Conservation (phyloP, 768 basidiomycete species). For the Lentinus brumalis region DNA sequence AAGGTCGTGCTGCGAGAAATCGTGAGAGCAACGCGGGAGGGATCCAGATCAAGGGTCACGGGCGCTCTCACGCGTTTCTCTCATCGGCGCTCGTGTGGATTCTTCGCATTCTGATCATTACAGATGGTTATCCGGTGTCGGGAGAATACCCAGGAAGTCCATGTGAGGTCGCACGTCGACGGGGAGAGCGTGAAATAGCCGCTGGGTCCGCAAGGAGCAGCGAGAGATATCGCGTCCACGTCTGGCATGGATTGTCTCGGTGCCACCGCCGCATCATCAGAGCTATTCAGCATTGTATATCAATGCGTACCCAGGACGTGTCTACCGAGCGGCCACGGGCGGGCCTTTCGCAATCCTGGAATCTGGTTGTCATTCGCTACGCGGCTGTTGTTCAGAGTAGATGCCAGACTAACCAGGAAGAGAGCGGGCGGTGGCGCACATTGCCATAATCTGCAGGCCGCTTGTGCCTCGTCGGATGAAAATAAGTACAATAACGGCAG, state of each 20-base stretch:
- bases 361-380: background rate
- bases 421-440: background rate
- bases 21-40: background rate
- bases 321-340: background rate
- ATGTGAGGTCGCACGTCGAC: background rate
- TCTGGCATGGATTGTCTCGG: too few relatives aligned
- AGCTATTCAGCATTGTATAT: background rate
- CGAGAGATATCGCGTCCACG: too few relatives aligned
- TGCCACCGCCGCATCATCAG: background rate
- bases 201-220: too few relatives aligned
- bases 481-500: slow-evolving; percentile 1
- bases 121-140: background rate
- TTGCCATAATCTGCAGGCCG: background rate
- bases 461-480: background rate
- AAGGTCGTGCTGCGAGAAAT: background rate
- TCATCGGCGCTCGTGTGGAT: background rate
- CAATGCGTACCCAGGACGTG: slow-evolving; percentile 3
- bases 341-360: background rate
- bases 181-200: too few relatives aligned
- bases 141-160: background rate
- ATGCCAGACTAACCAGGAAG: background rate
- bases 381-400: background rate
- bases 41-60: background rate
- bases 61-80: background rate
- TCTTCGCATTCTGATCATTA: background rate